phyloP scores from a whole-genome alignment of 2,329 filamentous ascomycete species.

The Aureobasidium subglaciale region DNA sequence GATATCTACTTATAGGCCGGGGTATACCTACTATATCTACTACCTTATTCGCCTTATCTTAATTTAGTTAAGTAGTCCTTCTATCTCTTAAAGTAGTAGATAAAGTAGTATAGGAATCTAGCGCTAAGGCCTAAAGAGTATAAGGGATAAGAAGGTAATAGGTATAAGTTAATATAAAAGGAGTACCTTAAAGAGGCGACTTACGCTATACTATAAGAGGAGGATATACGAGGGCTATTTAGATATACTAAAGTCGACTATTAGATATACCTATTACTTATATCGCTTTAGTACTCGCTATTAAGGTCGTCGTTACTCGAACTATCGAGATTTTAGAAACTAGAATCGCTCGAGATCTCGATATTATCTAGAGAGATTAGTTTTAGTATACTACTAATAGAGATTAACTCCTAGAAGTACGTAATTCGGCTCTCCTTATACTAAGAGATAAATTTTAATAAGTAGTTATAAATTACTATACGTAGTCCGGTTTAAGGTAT shows the following conservation, averaged over 20 bases:
- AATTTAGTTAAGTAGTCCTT: not conserved
- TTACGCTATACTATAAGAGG: not conserved
- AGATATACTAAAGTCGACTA: not conserved
- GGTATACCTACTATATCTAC: not conserved
- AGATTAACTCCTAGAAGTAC: not conserved
- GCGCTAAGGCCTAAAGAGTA: not conserved
- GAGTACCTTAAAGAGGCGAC: too few relatives aligned
- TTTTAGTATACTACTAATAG: not conserved
- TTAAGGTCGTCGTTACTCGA: too few relatives aligned
- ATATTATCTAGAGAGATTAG: not conserved
- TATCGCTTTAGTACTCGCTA: not conserved
- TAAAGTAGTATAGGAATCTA: not conserved
- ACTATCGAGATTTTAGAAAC: not conserved
- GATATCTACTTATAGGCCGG: not conserved
- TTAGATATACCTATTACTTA: not conserved
- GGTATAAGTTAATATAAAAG: not conserved
- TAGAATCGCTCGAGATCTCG: not conserved
- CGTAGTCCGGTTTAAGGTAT: not conserved
- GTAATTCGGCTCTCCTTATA: not conserved
- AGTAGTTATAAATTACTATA: not conserved
- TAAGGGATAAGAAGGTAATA: not conserved
- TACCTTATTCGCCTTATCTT: not conserved
- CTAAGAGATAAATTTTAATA: not conserved
- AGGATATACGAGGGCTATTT: not conserved
- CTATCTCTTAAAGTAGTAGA: not conserved